Percentiles rank a stretch among this genome's conserved stretches.
These are phyloP conservation scores for Stephanodiscus minutulus DNA, from an alignment of 108 stramenopile species.

Conservation along the genomic window DNA sequence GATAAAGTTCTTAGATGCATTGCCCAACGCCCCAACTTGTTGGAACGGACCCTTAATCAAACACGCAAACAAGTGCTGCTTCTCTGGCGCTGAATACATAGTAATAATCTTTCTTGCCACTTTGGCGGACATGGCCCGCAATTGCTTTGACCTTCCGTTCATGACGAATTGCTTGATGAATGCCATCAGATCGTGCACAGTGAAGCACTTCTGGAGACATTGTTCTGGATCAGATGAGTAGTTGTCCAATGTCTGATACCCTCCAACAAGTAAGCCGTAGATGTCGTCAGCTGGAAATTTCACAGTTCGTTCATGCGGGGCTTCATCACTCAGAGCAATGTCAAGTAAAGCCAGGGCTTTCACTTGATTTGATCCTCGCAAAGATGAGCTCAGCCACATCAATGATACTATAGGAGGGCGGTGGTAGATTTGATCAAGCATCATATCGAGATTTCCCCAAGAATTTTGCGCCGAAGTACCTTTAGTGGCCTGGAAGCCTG, in stretches of 20 bases:
- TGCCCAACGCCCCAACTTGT: constrained; percentile 52
- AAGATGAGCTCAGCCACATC: constrained; percentile 68
- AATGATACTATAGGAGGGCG: constrained; percentile 58
- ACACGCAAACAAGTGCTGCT: constrained; percentile 35
- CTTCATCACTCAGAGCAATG: constrained; percentile 47
- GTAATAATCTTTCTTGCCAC: constrained; percentile 44
- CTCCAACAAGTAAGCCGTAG: constrained; percentile 19
- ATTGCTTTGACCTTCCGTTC: constrained; percentile 52
- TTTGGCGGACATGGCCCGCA: constrained; percentile 45
- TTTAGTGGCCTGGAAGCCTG: constrained; percentile 39
- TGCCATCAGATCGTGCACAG: constrained; percentile 47
- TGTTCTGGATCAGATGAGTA: constrained; percentile 50
- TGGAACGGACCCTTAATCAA: constrained; percentile 46
- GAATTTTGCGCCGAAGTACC: neutral
- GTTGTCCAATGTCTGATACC: constrained; percentile 2
- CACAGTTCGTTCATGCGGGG: neutral
- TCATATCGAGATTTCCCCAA: constrained; percentile 8
- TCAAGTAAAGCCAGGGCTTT: constrained; percentile 64
- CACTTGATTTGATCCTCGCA: constrained; percentile 60
- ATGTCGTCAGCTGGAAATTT: constrained; percentile 7
- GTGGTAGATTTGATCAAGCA: constrained; percentile 36
- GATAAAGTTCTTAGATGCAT: constrained; percentile 31
- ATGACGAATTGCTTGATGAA: constrained; percentile 62
- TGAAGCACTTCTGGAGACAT: constrained; percentile 35
- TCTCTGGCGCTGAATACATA: constrained; percentile 27